These are phyloP conservation scores for Puccinia novopanici DNA, from an alignment of 1,284 basidiomycete species.

Conservation along the genomic window DNA sequence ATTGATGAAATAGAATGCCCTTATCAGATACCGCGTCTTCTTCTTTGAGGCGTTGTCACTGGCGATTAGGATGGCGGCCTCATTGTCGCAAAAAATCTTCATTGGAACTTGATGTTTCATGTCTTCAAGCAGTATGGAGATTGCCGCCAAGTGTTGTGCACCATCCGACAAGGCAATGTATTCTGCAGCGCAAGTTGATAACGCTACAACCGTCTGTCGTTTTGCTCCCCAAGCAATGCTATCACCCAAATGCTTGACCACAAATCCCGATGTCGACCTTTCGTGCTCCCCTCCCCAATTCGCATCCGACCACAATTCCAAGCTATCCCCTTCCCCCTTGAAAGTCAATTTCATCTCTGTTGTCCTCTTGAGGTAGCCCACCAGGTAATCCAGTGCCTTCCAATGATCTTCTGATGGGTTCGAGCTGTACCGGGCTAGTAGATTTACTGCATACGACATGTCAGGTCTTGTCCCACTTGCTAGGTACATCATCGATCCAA, in stretches of 20 bases:
- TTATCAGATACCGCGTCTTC: too few species aligned
- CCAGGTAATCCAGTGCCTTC: neutral
- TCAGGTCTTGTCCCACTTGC: conserved; percentile 3
- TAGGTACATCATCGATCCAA: too few species aligned
- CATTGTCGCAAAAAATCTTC: conserved; percentile 14
- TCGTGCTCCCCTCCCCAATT: too few species aligned
- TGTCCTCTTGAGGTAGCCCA: conserved; percentile 17
- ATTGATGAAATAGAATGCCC: conserved; percentile 16
- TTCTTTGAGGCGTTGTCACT: conserved; percentile 25
- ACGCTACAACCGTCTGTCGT: neutral
- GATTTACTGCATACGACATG: conserved; percentile 5
- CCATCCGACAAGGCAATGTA: neutral
- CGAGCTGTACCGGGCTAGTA: neutral
- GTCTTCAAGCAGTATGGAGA: neutral
- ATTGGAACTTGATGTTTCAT: neutral
- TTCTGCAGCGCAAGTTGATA: too few species aligned
- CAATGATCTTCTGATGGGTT: conserved; percentile 2
- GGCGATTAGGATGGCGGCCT: neutral
- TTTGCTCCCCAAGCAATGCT: neutral
- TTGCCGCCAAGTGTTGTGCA: neutral
- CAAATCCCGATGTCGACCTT: neutral
- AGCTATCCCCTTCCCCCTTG: neutral
- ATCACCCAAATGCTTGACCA: neutral
- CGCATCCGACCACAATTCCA: conserved; percentile 9
- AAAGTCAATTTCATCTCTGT: neutral